Evolutionary conservation across 2,329 filamentous ascomycete species (phyloP), one percentile per base, ranked within the genome.

Genomic region (Colletotrichum melonis): DNA sequence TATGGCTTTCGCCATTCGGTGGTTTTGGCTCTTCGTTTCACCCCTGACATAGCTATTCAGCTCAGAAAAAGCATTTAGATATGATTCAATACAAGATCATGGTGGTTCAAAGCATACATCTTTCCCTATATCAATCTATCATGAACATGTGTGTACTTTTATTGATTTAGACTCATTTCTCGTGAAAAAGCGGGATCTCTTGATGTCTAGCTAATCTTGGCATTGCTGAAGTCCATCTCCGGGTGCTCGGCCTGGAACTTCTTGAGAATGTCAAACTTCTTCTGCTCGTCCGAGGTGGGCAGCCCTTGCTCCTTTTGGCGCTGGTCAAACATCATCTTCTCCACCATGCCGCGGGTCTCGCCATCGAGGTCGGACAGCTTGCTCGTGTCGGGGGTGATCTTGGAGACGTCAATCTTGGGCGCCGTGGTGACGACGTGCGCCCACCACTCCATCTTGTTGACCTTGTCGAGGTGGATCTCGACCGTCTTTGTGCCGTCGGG

Each of bases 311-410:
- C 95, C 91, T 99, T 99, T 87, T 98, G 95, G 77, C 94, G 89
- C 88, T 99, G 97, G 86, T 99, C 97, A 80, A 90, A 99, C 97
- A 99, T 99, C 97, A 99, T 99, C 91, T 99, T 99, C 91, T 99
- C 97, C 57, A 99, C 97, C 96, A 99, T 98, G 72, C 92, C 90
- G 76, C 97, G 90, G 67, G 97, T 99, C 88, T 97, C 94, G 74
- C 97, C 97, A 81, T 98, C 96, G 77, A 99, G 87, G 82, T 99
- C 97, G 70, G 93, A 92, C 79, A 99, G 88, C 83, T 95, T 97
- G 81, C 93, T 95, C 81, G 93, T 95, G 85, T 98, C 97, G 26
- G 97, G 97, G 81, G 92, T 91, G 84, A 99, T 98, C 87, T 98
- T 98, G 78, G 92, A 92, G 46, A 97, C 95, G 85, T 99, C 97